Base-by-base conservation (phyloP, 805 yeast species). In the Starmerella bacillaris region DNA sequence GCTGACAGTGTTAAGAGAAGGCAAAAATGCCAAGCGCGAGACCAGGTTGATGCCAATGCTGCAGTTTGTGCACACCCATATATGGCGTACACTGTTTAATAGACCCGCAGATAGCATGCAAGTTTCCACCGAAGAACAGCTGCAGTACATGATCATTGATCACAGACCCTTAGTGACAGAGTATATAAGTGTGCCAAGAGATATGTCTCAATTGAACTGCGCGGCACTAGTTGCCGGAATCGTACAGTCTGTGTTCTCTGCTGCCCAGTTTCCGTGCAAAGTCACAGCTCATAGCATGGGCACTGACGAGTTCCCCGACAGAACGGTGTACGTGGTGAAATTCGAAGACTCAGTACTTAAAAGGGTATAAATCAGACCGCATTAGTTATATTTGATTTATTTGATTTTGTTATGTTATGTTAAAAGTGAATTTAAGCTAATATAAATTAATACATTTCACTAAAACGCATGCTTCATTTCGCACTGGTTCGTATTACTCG, bases 221-320 rank as follows among this genome's bases (percentile, higher is more conserved):
- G 73, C 76, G 12, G 84, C 93, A 0, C 78, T 77, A 50, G 69
- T 74, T 1, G 93, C 92, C 0, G 94, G 94, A 0, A 65, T 82
- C 12, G 64, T 80, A 27, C 93, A 82, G 52, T 92, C 92, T 0
- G 72, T 80, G 1, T 58, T 82, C 38, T 89, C 78, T 47, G 63
- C 76, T 4, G 62, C 79, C 2, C 72, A 72, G 42, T 79, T 79
- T 50, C 71, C 66, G 36, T 83, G 86, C 11, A 62, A 59, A 31
- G 93, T 82, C 5, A 69, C 78, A n/a, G 93, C 94, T 1, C 93
- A 82, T 49, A 65, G 74, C 0, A 79, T 74, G 14, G 77, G 78
- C 1, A 55, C 64, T 2, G 75, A 67, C 2, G 67, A 63, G 3
- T 50, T 48, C 21, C 82, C 86, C 0, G 54, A 64, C 39, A 57